Percentiles rank a stretch among this genome's conserved stretches.
Evolutionary conservation across 2,329 filamentous ascomycete species (phyloP).

Genomic region (Zalaria obscura): DNA sequence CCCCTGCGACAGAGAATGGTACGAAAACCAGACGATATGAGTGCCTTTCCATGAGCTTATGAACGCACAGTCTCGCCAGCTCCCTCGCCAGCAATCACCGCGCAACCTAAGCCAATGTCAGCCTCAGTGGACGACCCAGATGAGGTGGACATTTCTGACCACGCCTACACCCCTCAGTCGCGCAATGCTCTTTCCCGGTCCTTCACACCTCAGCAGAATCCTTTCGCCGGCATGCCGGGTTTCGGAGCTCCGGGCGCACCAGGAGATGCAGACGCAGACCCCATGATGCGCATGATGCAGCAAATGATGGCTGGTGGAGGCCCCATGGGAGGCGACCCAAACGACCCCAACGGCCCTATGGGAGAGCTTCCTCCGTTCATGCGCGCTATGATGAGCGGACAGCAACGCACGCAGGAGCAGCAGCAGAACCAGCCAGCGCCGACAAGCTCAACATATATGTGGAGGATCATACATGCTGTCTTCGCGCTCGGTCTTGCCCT

Average conservation of each 20-base stretch:
- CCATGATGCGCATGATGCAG: slow-evolving; percentile 61
- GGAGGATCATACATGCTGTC: slow-evolving; percentile 60
- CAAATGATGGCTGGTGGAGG: slow-evolving; percentile 47
- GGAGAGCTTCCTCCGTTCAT: slow-evolving; percentile 30
- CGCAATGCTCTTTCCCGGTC: slow-evolving; percentile 2
- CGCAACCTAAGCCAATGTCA: slow-evolving; percentile 11
- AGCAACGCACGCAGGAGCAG: slow-evolving; percentile 21
- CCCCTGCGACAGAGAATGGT: slow-evolving; percentile 16
- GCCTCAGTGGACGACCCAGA: slow-evolving; percentile 48
- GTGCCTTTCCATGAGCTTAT: neutral
- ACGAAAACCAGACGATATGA: neutral
- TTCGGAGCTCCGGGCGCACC: slow-evolving; percentile 15
- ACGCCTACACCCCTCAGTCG: slow-evolving; percentile 10
- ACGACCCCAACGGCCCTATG: slow-evolving; percentile 20
- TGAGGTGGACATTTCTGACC: slow-evolving; percentile 66
- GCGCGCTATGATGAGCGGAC: slow-evolving; percentile 28
- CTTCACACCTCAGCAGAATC: slow-evolving; percentile 1
- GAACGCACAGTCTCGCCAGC: slow-evolving; percentile 7
- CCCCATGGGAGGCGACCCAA: slow-evolving; percentile 14
- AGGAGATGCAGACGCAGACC: slow-evolving; percentile 35
- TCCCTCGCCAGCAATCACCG: slow-evolving; percentile 10
- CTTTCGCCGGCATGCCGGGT: slow-evolving; percentile 7
- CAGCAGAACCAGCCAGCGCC: slow-evolving; percentile 11
- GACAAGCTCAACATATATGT: slow-evolving; percentile 39
- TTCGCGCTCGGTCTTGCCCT: slow-evolving; percentile 56